Percentiles rank a stretch among this genome's conserved stretches.
Evolutionary conservation across 768 basidiomycete species (phyloP).

Genomic region (Dioszegia crocea): DNA sequence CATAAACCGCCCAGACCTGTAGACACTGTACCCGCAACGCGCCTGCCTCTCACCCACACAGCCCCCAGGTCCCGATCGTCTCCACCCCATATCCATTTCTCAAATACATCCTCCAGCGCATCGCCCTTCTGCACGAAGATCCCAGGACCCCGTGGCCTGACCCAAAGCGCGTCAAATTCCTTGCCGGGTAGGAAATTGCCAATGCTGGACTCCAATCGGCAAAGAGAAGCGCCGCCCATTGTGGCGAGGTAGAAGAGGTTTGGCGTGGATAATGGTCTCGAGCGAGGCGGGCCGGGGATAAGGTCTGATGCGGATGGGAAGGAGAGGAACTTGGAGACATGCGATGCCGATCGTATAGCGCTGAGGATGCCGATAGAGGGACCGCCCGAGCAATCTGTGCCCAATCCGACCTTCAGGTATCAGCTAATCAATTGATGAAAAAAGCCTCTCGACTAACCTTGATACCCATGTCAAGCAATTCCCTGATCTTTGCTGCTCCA

Average conservation of each 20-base stretch:
- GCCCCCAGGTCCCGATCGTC: constrained; percentile 62
- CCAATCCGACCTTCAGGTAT: constrained; percentile 74
- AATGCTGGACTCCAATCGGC: constrained; percentile 62
- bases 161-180: constrained; percentile 81
- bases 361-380: constrained; percentile 71
- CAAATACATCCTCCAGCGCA: constrained; percentile 61
- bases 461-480: constrained; percentile 74
- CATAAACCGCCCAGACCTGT: too few species aligned
- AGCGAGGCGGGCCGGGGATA: neutral
- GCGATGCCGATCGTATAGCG: constrained; percentile 62
- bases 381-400: constrained; percentile 83
- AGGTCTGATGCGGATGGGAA: neutral
- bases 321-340: constrained; percentile 72
- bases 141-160: constrained; percentile 55
- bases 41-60: constrained; percentile 77
- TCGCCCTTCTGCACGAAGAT: constrained; percentile 39
- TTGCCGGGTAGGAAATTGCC: constrained; percentile 78
- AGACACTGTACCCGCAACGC: constrained; percentile 69
- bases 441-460: constrained; percentile 58
- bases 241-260: constrained; percentile 87
- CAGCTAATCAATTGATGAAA: neutral
- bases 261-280: constrained; percentile 63
- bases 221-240: constrained; percentile 80
- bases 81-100: constrained; percentile 79
- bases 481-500: constrained; percentile 74